Evolutionary conservation across 176 grass and related monocot species (phyloP).

Genomic region (Musa troglodytarum): DNA sequence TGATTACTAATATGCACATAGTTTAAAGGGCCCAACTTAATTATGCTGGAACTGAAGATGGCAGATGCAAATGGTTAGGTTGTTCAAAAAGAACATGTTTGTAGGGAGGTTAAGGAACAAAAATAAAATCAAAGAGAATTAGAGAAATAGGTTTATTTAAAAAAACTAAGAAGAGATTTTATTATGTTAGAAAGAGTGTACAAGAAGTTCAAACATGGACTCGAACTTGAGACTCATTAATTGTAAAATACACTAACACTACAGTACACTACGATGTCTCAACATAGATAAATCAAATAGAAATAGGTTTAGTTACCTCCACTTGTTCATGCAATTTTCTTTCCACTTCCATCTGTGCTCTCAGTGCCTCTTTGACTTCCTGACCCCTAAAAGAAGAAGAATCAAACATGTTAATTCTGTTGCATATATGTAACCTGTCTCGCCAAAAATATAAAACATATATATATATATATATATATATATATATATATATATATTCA

Average conservation of each 20-base stretch:
- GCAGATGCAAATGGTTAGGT: neutral
- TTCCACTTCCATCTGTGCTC: constrained; percentile 51
- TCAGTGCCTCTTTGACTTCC: constrained; percentile 66
- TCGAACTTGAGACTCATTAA: too few relatives aligned
- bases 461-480: neutral
- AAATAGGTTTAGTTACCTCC: constrained; percentile 16
- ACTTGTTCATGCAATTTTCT: constrained; percentile 45
- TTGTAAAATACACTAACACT: too few relatives aligned
- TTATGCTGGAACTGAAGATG: neutral
- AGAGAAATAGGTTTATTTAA: too few relatives aligned
- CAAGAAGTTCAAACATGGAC: too few relatives aligned
- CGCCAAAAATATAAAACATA: neutral
- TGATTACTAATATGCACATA: too few relatives aligned
- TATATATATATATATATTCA: neutral
- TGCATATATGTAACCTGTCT: neutral
- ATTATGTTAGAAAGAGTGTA: too few relatives aligned
- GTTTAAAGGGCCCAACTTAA: too few relatives aligned
- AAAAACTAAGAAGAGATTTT: too few relatives aligned
- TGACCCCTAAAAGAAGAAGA: constrained; percentile 39
- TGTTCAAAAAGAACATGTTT: neutral
- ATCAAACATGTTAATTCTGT: constrained; percentile 10
- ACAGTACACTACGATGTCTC: too few relatives aligned
- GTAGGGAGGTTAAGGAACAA: neutral
- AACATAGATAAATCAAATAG: neutral
- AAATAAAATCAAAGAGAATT: neutral